Evolutionary conservation across 2,329 filamentous ascomycete genomes (phyloP).

Genomic region (Aspergillus quadricinctus): DNA sequence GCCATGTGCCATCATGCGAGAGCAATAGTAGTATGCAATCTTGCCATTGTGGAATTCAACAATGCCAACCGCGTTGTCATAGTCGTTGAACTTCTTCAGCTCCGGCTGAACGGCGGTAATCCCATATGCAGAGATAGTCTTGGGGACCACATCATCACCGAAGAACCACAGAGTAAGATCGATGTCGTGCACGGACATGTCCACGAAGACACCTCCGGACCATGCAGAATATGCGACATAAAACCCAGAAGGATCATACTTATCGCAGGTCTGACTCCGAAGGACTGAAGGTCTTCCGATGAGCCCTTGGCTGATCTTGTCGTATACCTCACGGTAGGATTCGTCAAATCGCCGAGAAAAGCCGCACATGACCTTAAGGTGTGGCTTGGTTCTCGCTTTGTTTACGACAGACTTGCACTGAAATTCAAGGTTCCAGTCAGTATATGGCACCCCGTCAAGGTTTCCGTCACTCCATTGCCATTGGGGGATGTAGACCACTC

Average conservation of each 20-base stretch:
- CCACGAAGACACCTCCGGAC: slow-evolving; percentile 65
- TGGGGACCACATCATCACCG: slow-evolving; percentile 50
- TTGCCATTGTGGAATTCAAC: slow-evolving; percentile 62
- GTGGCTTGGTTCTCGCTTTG: slow-evolving; percentile 47
- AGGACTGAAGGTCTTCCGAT: slow-evolving; percentile 60
- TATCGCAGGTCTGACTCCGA: slow-evolving; percentile 64
- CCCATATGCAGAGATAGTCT: slow-evolving; percentile 53
- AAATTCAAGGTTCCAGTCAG: not conserved
- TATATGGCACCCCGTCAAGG: not conserved
- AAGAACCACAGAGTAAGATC: slow-evolving; percentile 63
- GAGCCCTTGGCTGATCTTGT: slow-evolving; percentile 48
- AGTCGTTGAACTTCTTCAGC: slow-evolving; percentile 54
- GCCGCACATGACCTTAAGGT: slow-evolving; percentile 58
- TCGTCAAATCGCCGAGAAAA: slow-evolving; percentile 59
- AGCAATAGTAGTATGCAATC: slow-evolving; percentile 61
- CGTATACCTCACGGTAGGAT: slow-evolving; percentile 56
- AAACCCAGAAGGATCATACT: slow-evolving; percentile 61
- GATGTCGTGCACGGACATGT: slow-evolving; percentile 68
- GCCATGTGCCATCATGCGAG: slow-evolving; percentile 64
- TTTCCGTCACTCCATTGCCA: not conserved
- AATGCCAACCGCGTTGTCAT: slow-evolving; percentile 60
- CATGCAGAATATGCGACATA: slow-evolving; percentile 64
- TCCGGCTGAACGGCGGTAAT: slow-evolving; percentile 58
- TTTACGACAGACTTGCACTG: slow-evolving; percentile 59
- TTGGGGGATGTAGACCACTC: slow-evolving; percentile 18